Evolutionary conservation across 179 eudicot genomes (phyloP).

Genomic region (Nepenthes alata): DNA sequence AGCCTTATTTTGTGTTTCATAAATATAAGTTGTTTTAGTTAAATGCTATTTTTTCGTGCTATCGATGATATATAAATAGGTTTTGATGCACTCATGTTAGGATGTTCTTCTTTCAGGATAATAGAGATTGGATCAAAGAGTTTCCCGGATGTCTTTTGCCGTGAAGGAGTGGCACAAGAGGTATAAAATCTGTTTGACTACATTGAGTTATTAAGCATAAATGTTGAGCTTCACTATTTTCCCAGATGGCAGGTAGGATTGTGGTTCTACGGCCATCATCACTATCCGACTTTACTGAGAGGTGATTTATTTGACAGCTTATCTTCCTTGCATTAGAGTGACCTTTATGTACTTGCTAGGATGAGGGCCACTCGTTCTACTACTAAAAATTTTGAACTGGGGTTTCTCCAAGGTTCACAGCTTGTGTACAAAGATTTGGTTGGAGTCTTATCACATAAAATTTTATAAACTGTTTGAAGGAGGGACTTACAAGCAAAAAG

Average conservation of each 20-base stretch:
- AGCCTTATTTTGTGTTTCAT: not conserved
- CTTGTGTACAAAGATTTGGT: too few relatives aligned
- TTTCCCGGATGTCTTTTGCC: slow-evolving; percentile 69
- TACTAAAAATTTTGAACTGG: too few relatives aligned
- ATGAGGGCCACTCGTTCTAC: not conserved
- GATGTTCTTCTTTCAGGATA: slow-evolving; percentile 32
- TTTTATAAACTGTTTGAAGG: too few relatives aligned
- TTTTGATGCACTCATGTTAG: not conserved
- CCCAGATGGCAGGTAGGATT: slow-evolving; percentile 86
- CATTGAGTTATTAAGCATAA: not conserved
- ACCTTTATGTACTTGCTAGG: not conserved
- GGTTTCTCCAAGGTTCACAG: too few relatives aligned
- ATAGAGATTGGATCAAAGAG: slow-evolving; percentile 76
- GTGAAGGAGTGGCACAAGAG: slow-evolving; percentile 70
- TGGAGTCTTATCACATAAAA: too few relatives aligned
- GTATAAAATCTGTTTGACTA: slow-evolving; percentile 17
- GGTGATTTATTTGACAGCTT: slow-evolving; percentile 21
- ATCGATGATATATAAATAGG: not conserved
- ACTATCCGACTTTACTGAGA: slow-evolving; percentile 60
- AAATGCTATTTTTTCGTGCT: not conserved
- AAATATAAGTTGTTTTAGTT: not conserved
- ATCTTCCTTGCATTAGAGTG: not conserved
- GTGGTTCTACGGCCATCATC: slow-evolving; percentile 68
- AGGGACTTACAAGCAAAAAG: too few relatives aligned
- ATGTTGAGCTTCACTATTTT: not conserved